phyloP scores from a whole-genome alignment of 352 stramenopile genomes.

The Phytophthora litchii region DNA sequence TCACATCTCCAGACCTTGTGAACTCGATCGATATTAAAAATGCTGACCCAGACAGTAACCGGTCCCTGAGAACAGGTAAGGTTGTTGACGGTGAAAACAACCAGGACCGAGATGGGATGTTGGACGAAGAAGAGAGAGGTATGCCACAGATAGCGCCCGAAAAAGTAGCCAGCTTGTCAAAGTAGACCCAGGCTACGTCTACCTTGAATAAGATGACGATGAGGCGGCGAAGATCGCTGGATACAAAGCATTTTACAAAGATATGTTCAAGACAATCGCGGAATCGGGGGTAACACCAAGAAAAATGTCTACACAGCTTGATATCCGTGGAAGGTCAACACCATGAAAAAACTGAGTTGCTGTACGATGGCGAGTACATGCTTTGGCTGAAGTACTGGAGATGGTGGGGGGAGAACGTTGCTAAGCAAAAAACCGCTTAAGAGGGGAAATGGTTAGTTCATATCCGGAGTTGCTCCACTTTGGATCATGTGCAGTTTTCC shows the following conservation, averaged over 20 bases:
- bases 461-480: too few relatives aligned
- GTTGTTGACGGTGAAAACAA: not conserved
- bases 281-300: not conserved
- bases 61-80: not conserved
- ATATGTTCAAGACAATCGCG: not conserved
- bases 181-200: not conserved
- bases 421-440: not conserved
- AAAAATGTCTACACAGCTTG: not conserved
- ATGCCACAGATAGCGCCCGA: too few relatives aligned
- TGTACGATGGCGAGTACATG: not conserved
- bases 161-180: not conserved
- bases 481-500: too few relatives aligned
- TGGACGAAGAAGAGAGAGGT: not conserved
- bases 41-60: not conserved
- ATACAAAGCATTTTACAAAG: not conserved
- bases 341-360: not conserved
- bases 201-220: not conserved
- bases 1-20: not conserved
- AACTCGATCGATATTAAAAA: not conserved
- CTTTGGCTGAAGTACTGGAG: not conserved
- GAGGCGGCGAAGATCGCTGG: not conserved
- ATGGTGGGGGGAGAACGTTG: not conserved
- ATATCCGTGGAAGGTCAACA: not conserved
- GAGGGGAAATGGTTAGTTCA: too few relatives aligned
- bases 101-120: not conserved